Base-by-base conservation (phyloP, 139 green algal species). In the Chlorella sp. region DNA sequence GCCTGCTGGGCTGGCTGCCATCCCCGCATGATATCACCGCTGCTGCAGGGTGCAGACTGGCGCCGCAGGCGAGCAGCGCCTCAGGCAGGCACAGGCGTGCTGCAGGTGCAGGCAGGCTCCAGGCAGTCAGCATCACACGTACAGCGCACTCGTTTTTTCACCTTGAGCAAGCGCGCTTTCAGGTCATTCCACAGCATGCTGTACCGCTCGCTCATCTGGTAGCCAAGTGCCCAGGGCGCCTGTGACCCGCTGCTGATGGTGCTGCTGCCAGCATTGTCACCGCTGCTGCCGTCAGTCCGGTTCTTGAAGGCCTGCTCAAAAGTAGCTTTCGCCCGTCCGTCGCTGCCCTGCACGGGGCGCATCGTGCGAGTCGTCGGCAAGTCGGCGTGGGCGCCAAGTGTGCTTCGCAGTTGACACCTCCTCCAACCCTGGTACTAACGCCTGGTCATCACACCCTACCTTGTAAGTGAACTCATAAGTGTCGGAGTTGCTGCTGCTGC, bases 131-230 rank as follows among this genome's bases (percentile, higher is more conserved):
- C 48, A 57, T 5, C 48, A 57, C 5, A 57, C 7, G 48, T 57
- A 9, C 48, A 57, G 48, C 9, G 48, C 9, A 9, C 7, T 57
- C 60, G 86, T n/a, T 14, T 5, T 4, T 69, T 14, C 84, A 96
- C 94, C 91, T 94, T 95, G 24, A 97, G 91, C 1, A 98, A 87
- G 40, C 94, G 92, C 2, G 92, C 21, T 26, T 96, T 97, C 3
- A 97, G 87, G 77, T 95, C 93, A 48, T 93, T 95, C 94, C 94
- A 98, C 64, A 95, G 83, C 4, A 95, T 78, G 0, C 96, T 32
- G 79, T 96, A 95, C 30, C 92, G 89, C 85, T 97, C 96, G 69
- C 89, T 95, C 89, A 96, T 94, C 86, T 97, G 95, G 92, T 92
- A 96, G 57, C 92, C 88, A 39, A 97, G 64, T 14, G 87, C 68